Base-by-base conservation (phyloP, 306 rosid species). In the Trichosanthes truncata region DNA sequence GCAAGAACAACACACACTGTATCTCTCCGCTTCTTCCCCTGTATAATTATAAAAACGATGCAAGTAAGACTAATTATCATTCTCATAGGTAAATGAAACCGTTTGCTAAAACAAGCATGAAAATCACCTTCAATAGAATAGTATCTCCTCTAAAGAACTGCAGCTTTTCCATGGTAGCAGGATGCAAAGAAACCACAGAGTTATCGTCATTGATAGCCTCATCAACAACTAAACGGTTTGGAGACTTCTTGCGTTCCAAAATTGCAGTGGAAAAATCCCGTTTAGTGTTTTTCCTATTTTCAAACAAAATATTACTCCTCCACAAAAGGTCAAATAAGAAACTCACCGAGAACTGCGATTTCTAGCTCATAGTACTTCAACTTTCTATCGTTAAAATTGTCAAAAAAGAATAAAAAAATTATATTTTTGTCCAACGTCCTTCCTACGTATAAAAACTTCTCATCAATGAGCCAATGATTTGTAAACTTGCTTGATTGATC, bases 11-110 rank as follows among this genome's bases (percentile, higher is more conserved):
- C 40, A 80, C 96, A 91, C 61, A 91, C 46, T 5, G 96, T 91
- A 81, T 89, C 92, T 77, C 31, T 86, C 35, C 95, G 78, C 82
- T 87, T 87, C 88, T 91, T 89, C 31, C 93, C 93, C 96, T 90
- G 45, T 38, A 23, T 46, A 72, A 26, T 46, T 23, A 46, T 26
- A 46, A 72, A 43, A 7, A 26, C n/a, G 76, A 56, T 43, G 17
- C 55, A 72, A 10, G 38, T 23, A 21, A 23, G 75, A 26, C 33
- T 72, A 17, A 46, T 48, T 45, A 72, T 46, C 40, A 25, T 25
- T 46, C 59, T 72, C 21, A 49, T 46, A 26, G 59, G 13, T 46
- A 46, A 48, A 72, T 25, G 36, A 4, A 72, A 46, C 13, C 7
- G 59, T 46, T 26, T 3, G 3, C 13, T 18, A 21, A 63, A 4